phyloP scores from a whole-genome alignment of 306 rosid species.

The Trichosanthes truncata region DNA sequence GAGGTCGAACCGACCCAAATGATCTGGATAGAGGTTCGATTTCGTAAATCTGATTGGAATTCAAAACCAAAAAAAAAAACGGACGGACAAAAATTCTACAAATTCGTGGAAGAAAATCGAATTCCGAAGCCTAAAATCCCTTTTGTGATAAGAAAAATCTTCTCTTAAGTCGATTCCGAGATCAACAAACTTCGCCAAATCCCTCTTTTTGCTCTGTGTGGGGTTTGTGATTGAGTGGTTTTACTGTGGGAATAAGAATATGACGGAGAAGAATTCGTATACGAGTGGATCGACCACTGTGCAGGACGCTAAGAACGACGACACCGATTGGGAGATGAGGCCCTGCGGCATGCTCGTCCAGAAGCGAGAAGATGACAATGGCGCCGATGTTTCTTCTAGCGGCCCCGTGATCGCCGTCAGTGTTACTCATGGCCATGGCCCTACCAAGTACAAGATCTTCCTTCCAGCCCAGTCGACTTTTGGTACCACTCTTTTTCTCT shows the following conservation, averaged over 20 bases:
- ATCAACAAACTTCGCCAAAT: background rate
- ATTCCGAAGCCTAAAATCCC: background rate
- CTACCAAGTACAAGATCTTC: constrained; percentile 20
- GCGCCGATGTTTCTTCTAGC: constrained; percentile 8
- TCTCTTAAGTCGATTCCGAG: background rate
- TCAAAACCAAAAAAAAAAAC: background rate
- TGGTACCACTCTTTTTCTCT: constrained; percentile 20
- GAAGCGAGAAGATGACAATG: constrained; percentile 23
- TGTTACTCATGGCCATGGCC: constrained; percentile 28
- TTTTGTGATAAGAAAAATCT: background rate
- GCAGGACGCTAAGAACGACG: constrained; percentile 10
- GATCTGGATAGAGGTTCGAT: background rate
- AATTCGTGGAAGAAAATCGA: background rate
- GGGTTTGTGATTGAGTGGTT: background rate
- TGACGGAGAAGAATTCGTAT: constrained; percentile 17
- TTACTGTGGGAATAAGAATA: background rate
- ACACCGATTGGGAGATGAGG: constrained; percentile 27
- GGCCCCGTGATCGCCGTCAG: constrained; percentile 27
- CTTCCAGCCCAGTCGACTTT: constrained; percentile 41
- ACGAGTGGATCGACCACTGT: background rate
- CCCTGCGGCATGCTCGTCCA: constrained; percentile 42
- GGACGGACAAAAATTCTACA: background rate
- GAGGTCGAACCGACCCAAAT: background rate
- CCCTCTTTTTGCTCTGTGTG: background rate
- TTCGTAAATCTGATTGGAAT: background rate